Conservation (phyloP, 208 protist species). For the Leishmania turanica region DNA sequence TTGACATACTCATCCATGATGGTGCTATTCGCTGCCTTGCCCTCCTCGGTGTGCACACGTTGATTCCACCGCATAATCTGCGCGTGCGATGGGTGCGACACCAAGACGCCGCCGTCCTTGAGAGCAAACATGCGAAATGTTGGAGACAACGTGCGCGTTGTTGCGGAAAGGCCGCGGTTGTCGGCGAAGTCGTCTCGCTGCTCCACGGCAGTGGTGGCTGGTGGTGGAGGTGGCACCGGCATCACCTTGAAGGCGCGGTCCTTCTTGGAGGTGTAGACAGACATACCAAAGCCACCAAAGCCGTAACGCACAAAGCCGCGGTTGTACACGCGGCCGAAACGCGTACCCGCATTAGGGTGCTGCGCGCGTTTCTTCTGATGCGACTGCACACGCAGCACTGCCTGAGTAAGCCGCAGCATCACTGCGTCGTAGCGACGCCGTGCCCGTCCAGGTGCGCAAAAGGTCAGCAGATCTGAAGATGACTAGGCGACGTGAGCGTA, state of each 20-base stretch:
- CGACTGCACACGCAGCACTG: slow-evolving; percentile 76
- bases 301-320: slow-evolving; percentile 87
- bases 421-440: slow-evolving; percentile 17
- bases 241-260: slow-evolving; percentile 65
- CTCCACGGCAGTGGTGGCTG: slow-evolving; percentile 8
- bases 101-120: slow-evolving; percentile 77
- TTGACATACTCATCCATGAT: slow-evolving; percentile 83
- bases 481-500: not conserved
- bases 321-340: slow-evolving; percentile 90
- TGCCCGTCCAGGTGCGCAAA: not conserved
- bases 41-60: slow-evolving; percentile 64
- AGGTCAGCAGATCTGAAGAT: not conserved
- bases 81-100: slow-evolving; percentile 80
- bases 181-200: slow-evolving; percentile 28
- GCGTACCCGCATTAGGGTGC: slow-evolving; percentile 84
- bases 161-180: slow-evolving; percentile 54
- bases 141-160: slow-evolving; percentile 78
- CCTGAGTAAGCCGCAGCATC: slow-evolving; percentile 75
- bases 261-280: slow-evolving; percentile 87
- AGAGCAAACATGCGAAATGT: slow-evolving; percentile 87
- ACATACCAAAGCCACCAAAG: slow-evolving; percentile 91
- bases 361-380: slow-evolving; percentile 84
- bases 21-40: slow-evolving; percentile 63
- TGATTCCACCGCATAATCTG: slow-evolving; percentile 86
- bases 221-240: slow-evolving; percentile 22